These are phyloP conservation scores for Urostyla sp. DNA, from an alignment of 73 alveolate species.

Conservation along the genomic window DNA sequence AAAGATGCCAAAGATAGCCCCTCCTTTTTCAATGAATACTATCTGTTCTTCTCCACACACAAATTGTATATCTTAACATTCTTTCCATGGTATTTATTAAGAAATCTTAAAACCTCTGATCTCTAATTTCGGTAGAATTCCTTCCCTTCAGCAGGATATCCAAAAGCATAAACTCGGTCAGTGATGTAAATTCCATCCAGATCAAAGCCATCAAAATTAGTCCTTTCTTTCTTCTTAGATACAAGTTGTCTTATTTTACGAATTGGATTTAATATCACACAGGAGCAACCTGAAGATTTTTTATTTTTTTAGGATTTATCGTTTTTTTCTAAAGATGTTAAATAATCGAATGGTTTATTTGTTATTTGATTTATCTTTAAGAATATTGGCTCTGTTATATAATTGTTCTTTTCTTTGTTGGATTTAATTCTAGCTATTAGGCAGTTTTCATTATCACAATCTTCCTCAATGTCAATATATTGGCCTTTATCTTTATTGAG, in stretches of 20 bases:
- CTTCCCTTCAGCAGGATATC: conserved; percentile 89
- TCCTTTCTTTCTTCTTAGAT: conserved; percentile 68
- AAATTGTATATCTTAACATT: conserved; percentile 85
- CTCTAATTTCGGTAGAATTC: conserved; percentile 83
- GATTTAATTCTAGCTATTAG: too few species aligned
- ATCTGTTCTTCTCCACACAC: conserved; percentile 73
- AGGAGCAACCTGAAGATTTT: too few species aligned
- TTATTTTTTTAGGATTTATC: too few species aligned
- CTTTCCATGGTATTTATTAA: conserved; percentile 80
- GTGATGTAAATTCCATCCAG: conserved; percentile 90
- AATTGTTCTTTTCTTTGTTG: too few species aligned
- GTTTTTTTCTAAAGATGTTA: too few species aligned
- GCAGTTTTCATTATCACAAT: too few species aligned
- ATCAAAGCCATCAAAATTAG: conserved; percentile 75
- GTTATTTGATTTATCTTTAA: too few species aligned
- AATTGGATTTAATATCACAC: too few species aligned
- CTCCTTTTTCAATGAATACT: neutral
- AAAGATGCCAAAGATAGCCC: conserved; percentile 24
- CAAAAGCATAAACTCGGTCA: conserved; percentile 92
- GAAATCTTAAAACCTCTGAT: conserved; percentile 77
- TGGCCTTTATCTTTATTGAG: too few species aligned
- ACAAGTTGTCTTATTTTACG: conserved; percentile 53
- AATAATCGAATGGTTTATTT: too few species aligned
- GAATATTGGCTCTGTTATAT: too few species aligned
- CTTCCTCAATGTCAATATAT: too few species aligned